Conservation (phyloP, 169 alveolate genomes). For the Neospora caninum region DNA sequence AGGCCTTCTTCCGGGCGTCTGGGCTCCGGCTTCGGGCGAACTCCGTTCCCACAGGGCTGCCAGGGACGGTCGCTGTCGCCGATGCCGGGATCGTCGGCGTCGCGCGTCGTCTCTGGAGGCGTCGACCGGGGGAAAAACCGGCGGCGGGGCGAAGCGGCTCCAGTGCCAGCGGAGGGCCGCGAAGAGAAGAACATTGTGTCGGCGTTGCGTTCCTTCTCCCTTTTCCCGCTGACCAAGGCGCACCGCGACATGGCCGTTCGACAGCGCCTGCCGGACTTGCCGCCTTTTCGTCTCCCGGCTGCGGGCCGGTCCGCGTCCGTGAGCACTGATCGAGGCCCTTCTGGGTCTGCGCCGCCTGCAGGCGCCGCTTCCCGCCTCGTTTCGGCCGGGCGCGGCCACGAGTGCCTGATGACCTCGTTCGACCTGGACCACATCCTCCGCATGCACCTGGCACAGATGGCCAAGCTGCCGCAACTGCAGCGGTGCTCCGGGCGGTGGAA, state of each 20-base stretch:
- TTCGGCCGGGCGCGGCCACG: not conserved
- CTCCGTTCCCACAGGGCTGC: not conserved
- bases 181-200: not conserved
- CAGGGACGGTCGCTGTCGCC: not conserved
- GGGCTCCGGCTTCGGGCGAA: not conserved
- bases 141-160: not conserved
- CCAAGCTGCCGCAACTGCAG: conserved; percentile 64
- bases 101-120: not conserved
- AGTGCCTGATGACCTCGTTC: conserved; percentile 53
- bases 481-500: conserved; percentile 50
- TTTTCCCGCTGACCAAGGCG: conserved; percentile 29
- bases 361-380: not conserved
- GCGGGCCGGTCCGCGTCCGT: not conserved
- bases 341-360: not conserved
- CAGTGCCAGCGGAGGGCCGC: not conserved
- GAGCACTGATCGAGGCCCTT: not conserved
- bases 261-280: conserved; percentile 3
- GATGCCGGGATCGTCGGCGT: not conserved
- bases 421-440: conserved; percentile 53
- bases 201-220: not conserved
- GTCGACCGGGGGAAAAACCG: not conserved
- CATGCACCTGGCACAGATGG: conserved; percentile 46
- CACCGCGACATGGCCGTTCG: not conserved
- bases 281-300: not conserved
- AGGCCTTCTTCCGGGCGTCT: not conserved